Evolutionary conservation across 176 grass and related monocot genomes (phyloP).

Genomic region (Ensete glaucum): DNA sequence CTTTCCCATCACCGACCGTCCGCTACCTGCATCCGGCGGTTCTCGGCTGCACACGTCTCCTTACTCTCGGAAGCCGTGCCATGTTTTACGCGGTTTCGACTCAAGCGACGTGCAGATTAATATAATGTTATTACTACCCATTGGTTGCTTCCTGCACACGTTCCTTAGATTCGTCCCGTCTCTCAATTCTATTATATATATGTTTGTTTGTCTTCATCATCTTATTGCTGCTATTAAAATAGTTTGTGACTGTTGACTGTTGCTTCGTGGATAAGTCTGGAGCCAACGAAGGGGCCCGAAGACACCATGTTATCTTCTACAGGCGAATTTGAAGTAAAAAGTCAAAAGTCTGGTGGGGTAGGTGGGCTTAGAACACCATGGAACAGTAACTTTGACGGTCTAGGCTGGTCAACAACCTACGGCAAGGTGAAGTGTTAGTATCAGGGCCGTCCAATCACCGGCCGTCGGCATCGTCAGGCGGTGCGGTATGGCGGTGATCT

Average conservation of each 20-base stretch:
- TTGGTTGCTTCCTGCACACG: conserved; percentile 4
- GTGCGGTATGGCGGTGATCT: too few relatives aligned
- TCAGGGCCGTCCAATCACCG: background rate
- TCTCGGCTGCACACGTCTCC: background rate
- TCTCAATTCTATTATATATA: background rate
- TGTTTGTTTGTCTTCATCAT: background rate
- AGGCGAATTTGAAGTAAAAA: background rate
- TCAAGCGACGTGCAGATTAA: background rate
- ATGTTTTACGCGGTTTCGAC: background rate
- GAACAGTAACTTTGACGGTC: background rate
- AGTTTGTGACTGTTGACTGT: background rate
- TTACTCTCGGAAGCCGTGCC: too few relatives aligned
- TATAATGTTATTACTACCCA: too few relatives aligned
- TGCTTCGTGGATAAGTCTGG: background rate
- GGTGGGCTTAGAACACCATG: background rate
- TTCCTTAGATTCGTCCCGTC: conserved; percentile 2
- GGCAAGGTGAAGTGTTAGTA: background rate
- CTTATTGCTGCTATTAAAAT: background rate
- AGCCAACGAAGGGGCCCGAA: too few relatives aligned
- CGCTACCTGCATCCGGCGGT: background rate
- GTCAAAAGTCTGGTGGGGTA: background rate
- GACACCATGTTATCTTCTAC: too few relatives aligned
- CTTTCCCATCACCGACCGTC: background rate
- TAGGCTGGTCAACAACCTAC: background rate
- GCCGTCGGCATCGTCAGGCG: background rate